These are phyloP conservation scores for Leccinum uliginosum DNA, from an alignment of 768 basidiomycete genomes.

Conservation along the genomic window DNA sequence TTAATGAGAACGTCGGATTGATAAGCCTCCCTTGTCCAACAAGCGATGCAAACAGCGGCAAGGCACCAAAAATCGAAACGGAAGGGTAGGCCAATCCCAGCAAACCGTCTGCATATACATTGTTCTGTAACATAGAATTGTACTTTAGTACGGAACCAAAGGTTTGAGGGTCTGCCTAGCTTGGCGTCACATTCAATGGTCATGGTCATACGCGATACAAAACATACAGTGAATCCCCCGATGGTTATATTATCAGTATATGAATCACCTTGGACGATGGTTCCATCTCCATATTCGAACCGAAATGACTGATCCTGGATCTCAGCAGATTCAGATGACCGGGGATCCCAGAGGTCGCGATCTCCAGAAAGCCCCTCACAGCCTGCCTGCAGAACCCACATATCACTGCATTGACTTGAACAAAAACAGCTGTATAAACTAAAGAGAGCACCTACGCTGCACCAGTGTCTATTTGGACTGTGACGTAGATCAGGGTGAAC, in stretches of 20 bases:
- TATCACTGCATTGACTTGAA: too few species aligned
- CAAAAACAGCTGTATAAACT: too few species aligned
- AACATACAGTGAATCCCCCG: background rate
- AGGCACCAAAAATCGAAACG: too few species aligned
- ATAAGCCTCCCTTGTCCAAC: background rate
- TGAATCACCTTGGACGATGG: background rate
- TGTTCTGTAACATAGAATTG: background rate
- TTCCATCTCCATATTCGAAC: background rate
- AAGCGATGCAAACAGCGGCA: background rate
- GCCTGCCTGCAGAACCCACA: background rate
- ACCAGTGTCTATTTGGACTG: too few species aligned
- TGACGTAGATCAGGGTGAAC: too few species aligned
- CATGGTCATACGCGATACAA: background rate
- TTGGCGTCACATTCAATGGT: background rate
- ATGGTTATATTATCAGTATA: background rate
- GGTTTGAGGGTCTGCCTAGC: background rate
- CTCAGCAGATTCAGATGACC: background rate
- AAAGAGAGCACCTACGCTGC: too few species aligned
- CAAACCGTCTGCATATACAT: too few species aligned
- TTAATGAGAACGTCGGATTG: background rate
- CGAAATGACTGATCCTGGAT: background rate
- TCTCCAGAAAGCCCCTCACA: background rate
- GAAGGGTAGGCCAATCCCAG: too few species aligned
- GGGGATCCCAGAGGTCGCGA: background rate
- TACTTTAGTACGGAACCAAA: background rate